A percentile compares a stretch with the other conserved stretches of the same genome.
These are phyloP conservation scores for Capsicum chinense DNA, from an alignment of 257 asterid species.

Conservation along the genomic window DNA sequence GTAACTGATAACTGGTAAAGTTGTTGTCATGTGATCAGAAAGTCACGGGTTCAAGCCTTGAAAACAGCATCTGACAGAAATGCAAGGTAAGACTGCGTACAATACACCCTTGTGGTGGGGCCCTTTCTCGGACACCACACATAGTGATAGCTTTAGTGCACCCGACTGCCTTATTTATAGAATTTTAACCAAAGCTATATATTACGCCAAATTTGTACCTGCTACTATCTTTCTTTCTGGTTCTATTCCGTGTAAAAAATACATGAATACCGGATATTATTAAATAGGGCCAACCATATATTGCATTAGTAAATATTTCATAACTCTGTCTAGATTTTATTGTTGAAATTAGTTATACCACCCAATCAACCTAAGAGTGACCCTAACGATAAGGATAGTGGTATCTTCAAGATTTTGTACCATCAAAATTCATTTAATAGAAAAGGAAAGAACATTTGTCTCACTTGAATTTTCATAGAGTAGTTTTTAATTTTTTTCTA, in stretches of 20 bases:
- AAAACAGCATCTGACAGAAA: too few relatives aligned
- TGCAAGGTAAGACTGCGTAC: too few relatives aligned
- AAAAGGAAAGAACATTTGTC: constrained; percentile 1
- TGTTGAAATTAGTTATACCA: background rate
- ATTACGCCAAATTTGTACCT: background rate
- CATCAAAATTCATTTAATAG: background rate
- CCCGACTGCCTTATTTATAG: too few relatives aligned
- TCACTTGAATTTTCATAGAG: background rate
- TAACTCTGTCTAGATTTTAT: background rate
- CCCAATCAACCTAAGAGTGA: background rate
- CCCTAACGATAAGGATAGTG: background rate
- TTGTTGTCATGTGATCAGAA: too few relatives aligned
- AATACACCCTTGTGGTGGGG: too few relatives aligned
- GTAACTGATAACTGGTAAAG: too few relatives aligned
- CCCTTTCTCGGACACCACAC: too few relatives aligned
- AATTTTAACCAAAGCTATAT: too few relatives aligned
- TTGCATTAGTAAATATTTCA: background rate
- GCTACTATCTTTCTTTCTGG: background rate
- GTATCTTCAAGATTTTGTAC: background rate
- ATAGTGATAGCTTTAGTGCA: too few relatives aligned
- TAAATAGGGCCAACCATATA: background rate
- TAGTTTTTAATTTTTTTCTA: background rate
- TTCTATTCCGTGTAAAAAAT: background rate
- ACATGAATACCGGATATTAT: background rate
- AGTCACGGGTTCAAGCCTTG: too few relatives aligned